A percentile compares a stretch with the other conserved stretches of the same genome.
Conservation (phyloP, 1,284 basidiomycete species). For the Ceratobasidium sp. region DNA sequence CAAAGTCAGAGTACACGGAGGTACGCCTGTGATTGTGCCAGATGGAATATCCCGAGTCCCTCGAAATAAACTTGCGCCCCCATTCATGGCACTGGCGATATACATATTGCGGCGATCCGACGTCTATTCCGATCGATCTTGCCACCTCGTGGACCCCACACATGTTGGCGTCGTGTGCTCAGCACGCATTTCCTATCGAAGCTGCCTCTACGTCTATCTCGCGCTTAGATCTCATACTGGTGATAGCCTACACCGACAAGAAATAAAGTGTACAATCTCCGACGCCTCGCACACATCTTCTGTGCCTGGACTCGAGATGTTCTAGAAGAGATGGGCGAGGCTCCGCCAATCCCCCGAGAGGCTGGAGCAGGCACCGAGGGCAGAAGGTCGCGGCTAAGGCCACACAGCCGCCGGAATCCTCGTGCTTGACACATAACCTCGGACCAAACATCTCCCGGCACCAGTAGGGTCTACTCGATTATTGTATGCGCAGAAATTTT, state of each 20-base stretch:
- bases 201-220: neutral
- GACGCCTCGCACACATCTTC: conserved; percentile 88
- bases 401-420: neutral
- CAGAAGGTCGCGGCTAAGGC: conserved; percentile 16
- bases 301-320: conserved; percentile 90
- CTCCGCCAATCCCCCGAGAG: conserved; percentile 28
- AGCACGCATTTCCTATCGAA: neutral
- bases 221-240: neutral
- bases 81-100: neutral
- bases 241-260: conserved; percentile 63
- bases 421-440: too few species aligned
- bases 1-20: conserved; percentile 84
- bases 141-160: neutral
- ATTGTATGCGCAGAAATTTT: too few species aligned
- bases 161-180: neutral
- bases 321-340: conserved; percentile 59
- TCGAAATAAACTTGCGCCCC: conserved; percentile 69
- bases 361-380: neutral
- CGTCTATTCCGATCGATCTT: neutral
- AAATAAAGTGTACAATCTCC: conserved; percentile 88
- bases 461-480: too few species aligned
- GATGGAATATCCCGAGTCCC: conserved; percentile 93
- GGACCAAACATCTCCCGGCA: too few species aligned
- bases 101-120: neutral
- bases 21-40: conserved; percentile 79